These are phyloP conservation scores for Rhodotorula glutinis DNA, from an alignment of 1,284 basidiomycete species.

Conservation along the genomic window DNA sequence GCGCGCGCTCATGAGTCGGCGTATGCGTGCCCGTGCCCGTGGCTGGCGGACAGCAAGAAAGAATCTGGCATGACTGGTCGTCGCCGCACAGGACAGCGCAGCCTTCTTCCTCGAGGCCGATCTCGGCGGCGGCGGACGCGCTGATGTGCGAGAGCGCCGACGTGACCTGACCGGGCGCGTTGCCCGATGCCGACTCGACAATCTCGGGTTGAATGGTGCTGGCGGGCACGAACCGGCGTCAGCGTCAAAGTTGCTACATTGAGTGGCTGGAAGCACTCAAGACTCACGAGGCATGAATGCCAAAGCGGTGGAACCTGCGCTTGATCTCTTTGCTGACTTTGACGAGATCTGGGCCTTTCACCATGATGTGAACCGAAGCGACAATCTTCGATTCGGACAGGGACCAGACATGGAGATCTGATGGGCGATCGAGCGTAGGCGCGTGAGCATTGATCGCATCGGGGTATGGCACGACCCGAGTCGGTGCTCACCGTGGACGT, in stretches of 20 bases:
- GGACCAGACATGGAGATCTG: conserved; percentile 87
- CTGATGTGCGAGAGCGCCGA: conserved; percentile 16
- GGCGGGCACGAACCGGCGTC: no score
- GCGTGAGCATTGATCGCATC: no score
- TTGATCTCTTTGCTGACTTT: conserved; percentile 79
- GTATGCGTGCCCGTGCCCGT: background rate
- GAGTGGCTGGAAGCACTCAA: background rate
- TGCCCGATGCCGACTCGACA: conserved; percentile 19
- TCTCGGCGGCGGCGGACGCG: conserved; percentile 10
- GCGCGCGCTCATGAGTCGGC: background rate
- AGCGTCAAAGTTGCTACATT: no score
- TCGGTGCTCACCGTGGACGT: conserved; percentile 66
- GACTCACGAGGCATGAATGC: conserved; percentile 73
- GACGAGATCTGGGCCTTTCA: conserved; percentile 81
- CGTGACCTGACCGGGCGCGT: no score
- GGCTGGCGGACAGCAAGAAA: conserved; percentile 36
- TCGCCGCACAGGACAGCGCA: conserved; percentile 42
- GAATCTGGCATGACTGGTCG: conserved; percentile 36
- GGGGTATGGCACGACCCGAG: no score
- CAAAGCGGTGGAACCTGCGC: conserved; percentile 76
- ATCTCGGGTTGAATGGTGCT: conserved; percentile 47
- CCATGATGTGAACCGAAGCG: conserved; percentile 91
- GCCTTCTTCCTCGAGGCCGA: conserved; percentile 28
- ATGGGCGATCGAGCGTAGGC: no score
- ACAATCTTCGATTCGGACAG: conserved; percentile 83